phyloP scores from a whole-genome alignment of 306 rosid genomes.

The Benincasa hispida region DNA sequence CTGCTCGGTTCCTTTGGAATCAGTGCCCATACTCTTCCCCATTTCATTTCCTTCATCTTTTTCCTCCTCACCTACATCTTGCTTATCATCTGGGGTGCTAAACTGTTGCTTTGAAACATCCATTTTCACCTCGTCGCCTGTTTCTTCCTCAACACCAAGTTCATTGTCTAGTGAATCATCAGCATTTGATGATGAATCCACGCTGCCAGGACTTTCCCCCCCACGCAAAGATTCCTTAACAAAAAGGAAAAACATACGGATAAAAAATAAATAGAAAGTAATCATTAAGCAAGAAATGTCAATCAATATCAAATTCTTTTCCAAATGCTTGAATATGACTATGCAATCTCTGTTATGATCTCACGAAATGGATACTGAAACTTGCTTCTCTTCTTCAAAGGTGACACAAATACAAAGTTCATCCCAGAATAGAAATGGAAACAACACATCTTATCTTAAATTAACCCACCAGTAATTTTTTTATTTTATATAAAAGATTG shows the following conservation, averaged over 20 bases:
- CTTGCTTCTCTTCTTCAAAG: background rate
- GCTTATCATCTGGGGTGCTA: constrained; percentile 37
- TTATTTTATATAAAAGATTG: background rate
- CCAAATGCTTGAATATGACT: background rate
- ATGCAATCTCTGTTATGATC: background rate
- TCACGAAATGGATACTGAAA: background rate
- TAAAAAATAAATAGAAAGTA: background rate
- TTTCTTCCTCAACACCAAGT: constrained; percentile 34
- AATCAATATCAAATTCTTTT: background rate
- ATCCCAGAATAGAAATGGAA: background rate
- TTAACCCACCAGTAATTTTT: background rate
- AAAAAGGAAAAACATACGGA: background rate
- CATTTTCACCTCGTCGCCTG: constrained; percentile 32
- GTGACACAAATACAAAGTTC: background rate
- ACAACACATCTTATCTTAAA: background rate
- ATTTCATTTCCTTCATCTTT: constrained; percentile 34
- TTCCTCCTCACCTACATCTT: constrained; percentile 25
- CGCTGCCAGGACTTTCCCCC: constrained; percentile 57
- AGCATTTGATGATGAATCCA: constrained; percentile 61
- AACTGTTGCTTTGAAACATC: constrained; percentile 36
- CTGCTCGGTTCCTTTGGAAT: constrained; percentile 30
- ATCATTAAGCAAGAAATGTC: background rate
- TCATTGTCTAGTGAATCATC: constrained; percentile 49
- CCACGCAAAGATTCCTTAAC: constrained; percentile 43
- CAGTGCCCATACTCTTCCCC: constrained; percentile 29